A percentile compares a stretch with the other conserved stretches of the same genome.
Conservation (phyloP, 352 stramenopile species). For the Peronosclerospora sorghi region DNA sequence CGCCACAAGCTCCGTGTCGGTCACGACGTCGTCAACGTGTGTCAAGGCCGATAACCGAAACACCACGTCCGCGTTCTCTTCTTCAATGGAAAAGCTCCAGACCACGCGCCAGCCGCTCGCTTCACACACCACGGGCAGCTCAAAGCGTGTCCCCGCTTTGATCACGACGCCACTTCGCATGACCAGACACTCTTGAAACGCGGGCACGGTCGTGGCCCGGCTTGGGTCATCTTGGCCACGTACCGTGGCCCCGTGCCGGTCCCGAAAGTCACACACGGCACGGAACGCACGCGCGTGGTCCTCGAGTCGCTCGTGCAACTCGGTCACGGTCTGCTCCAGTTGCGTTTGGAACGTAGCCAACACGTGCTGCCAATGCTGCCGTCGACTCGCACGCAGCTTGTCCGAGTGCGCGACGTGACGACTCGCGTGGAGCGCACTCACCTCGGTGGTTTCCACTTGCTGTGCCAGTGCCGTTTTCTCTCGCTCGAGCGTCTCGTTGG, state of each 20-base stretch:
- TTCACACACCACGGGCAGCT: slow-evolving; percentile 62
- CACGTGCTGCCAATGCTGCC: slow-evolving; percentile 30
- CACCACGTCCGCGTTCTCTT: slow-evolving; percentile 49
- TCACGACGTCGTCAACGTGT: slow-evolving; percentile 1
- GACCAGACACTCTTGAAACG: slow-evolving; percentile 58
- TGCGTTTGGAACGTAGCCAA: slow-evolving; percentile 32
- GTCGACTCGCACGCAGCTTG: slow-evolving; percentile 23
- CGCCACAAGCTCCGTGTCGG: slow-evolving; percentile 25
- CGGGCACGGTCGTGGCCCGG: too few species aligned
- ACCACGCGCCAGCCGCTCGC: slow-evolving; percentile 47
- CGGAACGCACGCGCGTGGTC: slow-evolving; percentile 50
- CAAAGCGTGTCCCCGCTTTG: slow-evolving; percentile 61
- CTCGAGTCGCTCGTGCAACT: slow-evolving; percentile 43
- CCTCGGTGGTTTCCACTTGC: slow-evolving; percentile 17
- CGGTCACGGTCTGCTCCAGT: slow-evolving; percentile 23
- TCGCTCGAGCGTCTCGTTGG: slow-evolving; percentile 15
- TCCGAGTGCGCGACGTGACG: slow-evolving; percentile 28
- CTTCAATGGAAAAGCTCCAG: slow-evolving; percentile 72
- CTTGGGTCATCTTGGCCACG: not conserved
- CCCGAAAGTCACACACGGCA: slow-evolving; percentile 49
- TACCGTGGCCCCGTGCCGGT: slow-evolving; percentile 13
- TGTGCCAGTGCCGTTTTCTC: slow-evolving; percentile 23
- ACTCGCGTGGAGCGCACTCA: slow-evolving; percentile 20
- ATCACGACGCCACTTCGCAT: slow-evolving; percentile 72
- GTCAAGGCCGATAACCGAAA: slow-evolving; percentile 31